Percentiles rank a stretch among this genome's conserved stretches.
Evolutionary conservation across 768 basidiomycete genomes (phyloP).

Genomic region (Hypsizygus marmoreus): DNA sequence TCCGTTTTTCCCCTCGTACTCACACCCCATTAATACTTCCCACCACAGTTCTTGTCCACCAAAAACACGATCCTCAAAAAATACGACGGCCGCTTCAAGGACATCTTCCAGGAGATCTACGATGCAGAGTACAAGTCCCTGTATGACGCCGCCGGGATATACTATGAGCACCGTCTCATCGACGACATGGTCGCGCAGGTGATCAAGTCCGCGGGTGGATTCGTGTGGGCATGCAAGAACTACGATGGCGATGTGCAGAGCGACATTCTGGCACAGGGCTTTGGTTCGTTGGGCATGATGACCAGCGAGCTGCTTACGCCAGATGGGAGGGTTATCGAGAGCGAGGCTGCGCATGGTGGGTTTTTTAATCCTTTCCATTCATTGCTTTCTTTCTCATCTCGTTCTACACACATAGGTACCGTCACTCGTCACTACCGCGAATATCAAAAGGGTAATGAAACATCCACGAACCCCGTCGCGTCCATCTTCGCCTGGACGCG

Average conservation of each 20-base stretch:
- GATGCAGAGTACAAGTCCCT: constrained; percentile 71
- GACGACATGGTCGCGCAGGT: constrained; percentile 99
- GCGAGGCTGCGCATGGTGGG: constrained; percentile 92
- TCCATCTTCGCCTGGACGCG: constrained; percentile 99
- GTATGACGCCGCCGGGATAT: constrained; percentile 73
- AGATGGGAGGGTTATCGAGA: constrained; percentile 89
- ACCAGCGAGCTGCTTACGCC: constrained; percentile 94
- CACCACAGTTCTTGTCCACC: constrained; percentile 85
- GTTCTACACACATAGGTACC: constrained; percentile 49
- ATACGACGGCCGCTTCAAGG: constrained; percentile 99
- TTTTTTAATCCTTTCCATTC: neutral
- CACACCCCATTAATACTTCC: constrained; percentile 2
- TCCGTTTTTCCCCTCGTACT: neutral
- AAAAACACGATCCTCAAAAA: constrained; percentile 98
- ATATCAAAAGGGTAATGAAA: constrained; percentile 96
- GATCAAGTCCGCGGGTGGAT: constrained; percentile 95
- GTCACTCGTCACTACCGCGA: constrained; percentile 98
- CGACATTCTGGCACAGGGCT: constrained; percentile 97
- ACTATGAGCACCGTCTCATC: constrained; percentile 96
- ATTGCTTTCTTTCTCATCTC: neutral
- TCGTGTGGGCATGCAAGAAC: constrained; percentile 76
- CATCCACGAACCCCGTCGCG: constrained; percentile 97
- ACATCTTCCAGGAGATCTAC: constrained; percentile 97
- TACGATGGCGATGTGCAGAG: constrained; percentile 88
- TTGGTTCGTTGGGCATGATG: constrained; percentile 98